Conservation (phyloP, 495 filamentous ascomycete species). For the Penicillium roqueforti region DNA sequence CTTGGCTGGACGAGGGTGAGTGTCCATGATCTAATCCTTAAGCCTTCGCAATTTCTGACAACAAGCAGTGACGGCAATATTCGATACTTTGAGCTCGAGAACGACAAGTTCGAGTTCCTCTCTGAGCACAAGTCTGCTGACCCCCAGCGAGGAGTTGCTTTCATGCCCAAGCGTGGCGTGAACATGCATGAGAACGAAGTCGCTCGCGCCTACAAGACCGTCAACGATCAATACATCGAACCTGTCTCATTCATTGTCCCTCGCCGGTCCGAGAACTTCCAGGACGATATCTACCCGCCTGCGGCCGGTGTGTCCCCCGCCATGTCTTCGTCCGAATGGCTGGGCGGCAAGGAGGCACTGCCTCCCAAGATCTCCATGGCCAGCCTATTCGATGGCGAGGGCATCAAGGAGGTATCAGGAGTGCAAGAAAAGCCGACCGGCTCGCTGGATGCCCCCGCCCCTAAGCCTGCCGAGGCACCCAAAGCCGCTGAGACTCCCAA, state of each 20-base stretch:
- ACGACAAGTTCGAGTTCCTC: slow-evolving; percentile 95
- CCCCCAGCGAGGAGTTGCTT: slow-evolving; percentile 91
- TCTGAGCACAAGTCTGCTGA: slow-evolving; percentile 94
- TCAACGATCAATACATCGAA: slow-evolving; percentile 90
- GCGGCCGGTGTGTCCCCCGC: slow-evolving; percentile 71
- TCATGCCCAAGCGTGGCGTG: slow-evolving; percentile 90
- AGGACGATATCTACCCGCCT: slow-evolving; percentile 94
- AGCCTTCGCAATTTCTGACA: slow-evolving; percentile 13
- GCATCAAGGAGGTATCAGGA: slow-evolving; percentile 64
- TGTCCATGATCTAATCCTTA: slow-evolving; percentile 1
- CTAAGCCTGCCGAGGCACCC: slow-evolving; percentile 23
- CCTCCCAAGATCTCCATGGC: slow-evolving; percentile 91
- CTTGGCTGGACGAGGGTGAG: slow-evolving; percentile 92
- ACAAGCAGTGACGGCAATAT: slow-evolving; percentile 85
- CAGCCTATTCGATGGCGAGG: slow-evolving; percentile 80
- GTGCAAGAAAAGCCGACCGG: slow-evolving; percentile 61
- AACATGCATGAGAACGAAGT: slow-evolving; percentile 97
- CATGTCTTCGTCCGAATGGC: slow-evolving; percentile 77
- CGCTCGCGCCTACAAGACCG: slow-evolving; percentile 92
- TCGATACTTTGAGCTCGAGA: slow-evolving; percentile 93
- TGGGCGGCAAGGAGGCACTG: slow-evolving; percentile 74
- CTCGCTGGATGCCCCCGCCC: slow-evolving; percentile 35
- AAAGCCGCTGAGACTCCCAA: slow-evolving; percentile 43
- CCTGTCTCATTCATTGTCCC: slow-evolving; percentile 97
- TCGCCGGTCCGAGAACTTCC: slow-evolving; percentile 91